Base-by-base conservation (phyloP, 768 basidiomycete genomes). In the Mycena metata region DNA sequence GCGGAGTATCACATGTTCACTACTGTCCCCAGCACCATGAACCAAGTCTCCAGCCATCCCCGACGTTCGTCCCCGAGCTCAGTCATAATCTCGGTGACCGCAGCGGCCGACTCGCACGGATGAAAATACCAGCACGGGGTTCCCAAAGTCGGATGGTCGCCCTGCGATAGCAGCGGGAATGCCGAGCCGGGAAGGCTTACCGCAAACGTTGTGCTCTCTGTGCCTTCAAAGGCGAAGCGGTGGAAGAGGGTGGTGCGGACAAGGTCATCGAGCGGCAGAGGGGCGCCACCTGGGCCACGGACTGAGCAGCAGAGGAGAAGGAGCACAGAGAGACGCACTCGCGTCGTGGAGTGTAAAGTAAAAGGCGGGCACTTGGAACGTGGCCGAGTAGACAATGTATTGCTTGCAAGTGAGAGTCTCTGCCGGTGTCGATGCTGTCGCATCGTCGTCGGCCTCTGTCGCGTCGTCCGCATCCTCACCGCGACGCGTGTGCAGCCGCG, bases 51-150 rank as follows among this genome's bases (percentile, higher is more conserved):
- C 72, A 95, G 62, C 91, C 89, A 92, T 43, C 84, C 81, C 30
- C 80, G 72, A 55, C 72, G 77, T 6, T 75, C 76, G 41, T 72
- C 69, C 17, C 76, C 76, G 13, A 82, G 77, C 68, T 89, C 91
- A 23, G 74, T 71, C 79, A 95, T 76, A 23, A 97, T 80, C 78
- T 96, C 95, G 24, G 81, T 80, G 1, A 97, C 87, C 1, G 89
- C 87, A 39, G 78, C 78, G 12, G 84, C 84, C 5, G 90, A 92
- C 76, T 93, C 90, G 76, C 96, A 97, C 12, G 96, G 96, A 76
- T 97, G 96, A 43, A 97, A 81, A 74, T 90, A 94, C 94, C 94
- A 97, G 62, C 88, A 90, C 11, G 91, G 90, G 3, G 82, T 88
- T 23, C 89, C 91, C 35, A 92, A 83, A 7, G 85, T 88, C 0